Conservation (phyloP, 2,329 filamentous ascomycete species). For the Myriosclerotinia scirpicola region DNA sequence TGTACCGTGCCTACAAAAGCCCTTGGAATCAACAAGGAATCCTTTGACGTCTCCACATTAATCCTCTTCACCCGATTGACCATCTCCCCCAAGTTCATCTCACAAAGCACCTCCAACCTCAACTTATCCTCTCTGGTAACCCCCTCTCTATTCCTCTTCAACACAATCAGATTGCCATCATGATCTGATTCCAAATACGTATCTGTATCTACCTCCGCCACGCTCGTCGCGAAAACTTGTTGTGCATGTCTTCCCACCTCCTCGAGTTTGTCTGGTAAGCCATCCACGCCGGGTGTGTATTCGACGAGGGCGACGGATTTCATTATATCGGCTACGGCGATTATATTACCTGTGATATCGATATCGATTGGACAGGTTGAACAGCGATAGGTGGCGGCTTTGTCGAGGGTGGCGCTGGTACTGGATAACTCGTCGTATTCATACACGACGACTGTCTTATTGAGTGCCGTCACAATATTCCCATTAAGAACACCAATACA, state of each 20-base stretch:
- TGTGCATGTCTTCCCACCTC: slow-evolving; percentile 81
- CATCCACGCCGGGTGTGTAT: slow-evolving; percentile 59
- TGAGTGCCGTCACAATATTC: slow-evolving; percentile 81
- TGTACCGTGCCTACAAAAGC: slow-evolving; percentile 89
- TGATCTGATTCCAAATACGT: slow-evolving; percentile 83
- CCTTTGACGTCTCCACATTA: slow-evolving; percentile 62
- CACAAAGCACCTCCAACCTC: slow-evolving; percentile 70
- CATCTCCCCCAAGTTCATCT: slow-evolving; percentile 87
- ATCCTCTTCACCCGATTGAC: slow-evolving; percentile 84
- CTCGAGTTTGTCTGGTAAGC: slow-evolving; percentile 60
- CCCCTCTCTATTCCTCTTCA: slow-evolving; percentile 71
- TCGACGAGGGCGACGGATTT: slow-evolving; percentile 83
- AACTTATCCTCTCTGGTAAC: slow-evolving; percentile 72
- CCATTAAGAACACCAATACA: slow-evolving; percentile 72
- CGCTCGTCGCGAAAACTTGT: slow-evolving; percentile 77
- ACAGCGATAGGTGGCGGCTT: slow-evolving; percentile 74
- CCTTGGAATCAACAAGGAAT: slow-evolving; percentile 70
- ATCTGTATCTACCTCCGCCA: slow-evolving; percentile 69
- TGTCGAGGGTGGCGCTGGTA: slow-evolving; percentile 60
- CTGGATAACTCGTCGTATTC: slow-evolving; percentile 57
- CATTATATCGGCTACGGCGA: slow-evolving; percentile 90
- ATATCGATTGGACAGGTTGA: slow-evolving; percentile 83
- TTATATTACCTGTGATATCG: slow-evolving; percentile 68
- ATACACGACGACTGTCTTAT: slow-evolving; percentile 75
- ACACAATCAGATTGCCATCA: slow-evolving; percentile 80